These are phyloP conservation scores for Paraleonurus japonicus DNA, from an alignment of 257 asterid species.

Conservation along the genomic window DNA sequence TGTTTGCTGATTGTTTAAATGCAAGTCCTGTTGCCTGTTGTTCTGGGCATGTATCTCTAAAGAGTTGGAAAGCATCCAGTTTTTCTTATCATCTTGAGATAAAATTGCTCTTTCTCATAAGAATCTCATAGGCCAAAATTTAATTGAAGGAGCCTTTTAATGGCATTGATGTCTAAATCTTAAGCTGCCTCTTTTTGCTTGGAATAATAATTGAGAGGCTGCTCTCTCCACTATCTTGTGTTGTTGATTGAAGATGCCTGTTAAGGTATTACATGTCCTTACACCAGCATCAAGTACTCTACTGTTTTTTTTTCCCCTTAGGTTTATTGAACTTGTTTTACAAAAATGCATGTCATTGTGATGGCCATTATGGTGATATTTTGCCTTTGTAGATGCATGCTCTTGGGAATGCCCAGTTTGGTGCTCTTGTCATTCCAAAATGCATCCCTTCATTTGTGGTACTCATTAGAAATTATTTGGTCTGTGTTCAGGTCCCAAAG, in stretches of 20 bases:
- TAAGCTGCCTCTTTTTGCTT: background rate
- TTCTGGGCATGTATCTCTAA: background rate
- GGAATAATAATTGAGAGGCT: conserved; percentile 6
- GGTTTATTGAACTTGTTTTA: conserved; percentile 8
- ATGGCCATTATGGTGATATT: background rate
- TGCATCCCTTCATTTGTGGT: conserved; percentile 19
- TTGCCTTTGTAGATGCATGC: conserved; percentile 7
- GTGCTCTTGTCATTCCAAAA: conserved; percentile 13
- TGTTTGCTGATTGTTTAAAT: conserved; percentile 17
- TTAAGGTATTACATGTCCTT: background rate
- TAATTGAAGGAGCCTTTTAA: background rate
- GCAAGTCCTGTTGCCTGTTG: background rate
- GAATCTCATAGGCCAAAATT: conserved; percentile 5
- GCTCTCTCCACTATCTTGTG: background rate
- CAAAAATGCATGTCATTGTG: background rate
- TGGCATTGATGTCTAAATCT: background rate
- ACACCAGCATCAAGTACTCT: background rate
- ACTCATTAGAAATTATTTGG: conserved; percentile 20
- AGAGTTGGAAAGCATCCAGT: conserved; percentile 4
- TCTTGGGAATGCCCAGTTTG: conserved; percentile 15
- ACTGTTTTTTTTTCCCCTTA: background rate
- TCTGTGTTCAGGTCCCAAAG: conserved; percentile 75
- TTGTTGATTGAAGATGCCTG: conserved; percentile 20
- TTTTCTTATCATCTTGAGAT: background rate
- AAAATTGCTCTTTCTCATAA: background rate